Evolutionary conservation across 176 grass and related monocot genomes (phyloP), one percentile per base, ranked within the genome.

Genomic region (Hyparrhenia diplandra): DNA sequence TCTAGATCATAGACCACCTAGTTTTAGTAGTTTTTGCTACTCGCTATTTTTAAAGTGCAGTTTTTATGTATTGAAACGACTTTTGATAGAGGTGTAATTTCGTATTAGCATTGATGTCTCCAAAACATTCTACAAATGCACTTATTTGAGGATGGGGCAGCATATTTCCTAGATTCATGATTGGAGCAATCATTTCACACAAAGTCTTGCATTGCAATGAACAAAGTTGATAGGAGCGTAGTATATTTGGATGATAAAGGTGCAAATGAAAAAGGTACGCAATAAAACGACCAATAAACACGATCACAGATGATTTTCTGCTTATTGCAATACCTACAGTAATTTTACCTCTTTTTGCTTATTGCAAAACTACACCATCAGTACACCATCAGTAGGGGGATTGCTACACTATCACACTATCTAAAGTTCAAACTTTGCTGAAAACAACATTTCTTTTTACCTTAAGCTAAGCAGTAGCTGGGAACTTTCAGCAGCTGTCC

Each of bases 151-250:
- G 17, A 8, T 52, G 47, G 47, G 6, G 47, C 6, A 20, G 20
- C 8, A 55, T 66, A 77, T 81, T 81, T 85, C n/a, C 28, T 57
- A 36, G 8, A n/a, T 71, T 80, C 51, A 70, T 82, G 83, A 82
- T 85, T 82, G 73, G 37, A 17, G 10, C 79, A 78, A 90, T 86
- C 73, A 85, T 74, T 86, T 68, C 54, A 69, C 65, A 59, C 40
- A 85, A 80, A 47, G 59, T 49, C 29, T 59, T 8, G 45, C 25
- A 85, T 61, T 10, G 23, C 37, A 40, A 40, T 78, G 83, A 69
- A 69, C 46, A 78, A 64, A 78, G 59, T 16, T 46, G 37, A 12
- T 77, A 45, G 76, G 17, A 13, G 41, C 32, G 40, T 18, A 32
- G 27, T 80, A 69, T 69, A 72, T 45, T 71, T 62, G 41, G 30